Conservation (phyloP, 169 alveolate species). For the Plasmodium ovale region DNA sequence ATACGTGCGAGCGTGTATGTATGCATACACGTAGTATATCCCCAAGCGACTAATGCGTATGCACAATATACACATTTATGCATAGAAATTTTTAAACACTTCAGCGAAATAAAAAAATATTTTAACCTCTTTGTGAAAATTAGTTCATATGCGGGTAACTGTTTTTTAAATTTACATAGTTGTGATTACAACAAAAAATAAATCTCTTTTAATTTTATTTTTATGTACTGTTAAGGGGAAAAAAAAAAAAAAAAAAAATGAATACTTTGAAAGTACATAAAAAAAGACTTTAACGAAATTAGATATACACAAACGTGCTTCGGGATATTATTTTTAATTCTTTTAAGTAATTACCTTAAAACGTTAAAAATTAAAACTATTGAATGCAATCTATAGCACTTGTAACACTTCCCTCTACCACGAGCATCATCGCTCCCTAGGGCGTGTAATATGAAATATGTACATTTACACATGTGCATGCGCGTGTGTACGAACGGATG, state of each 20-base stretch:
- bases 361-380: not conserved
- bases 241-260: conserved; percentile 12
- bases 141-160: not conserved
- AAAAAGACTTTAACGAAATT: conserved; percentile 20
- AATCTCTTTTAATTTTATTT: conserved; percentile 11
- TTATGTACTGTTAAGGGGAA: not conserved
- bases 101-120: not conserved
- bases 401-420: not conserved
- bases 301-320: not conserved
- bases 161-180: conserved; percentile 18
- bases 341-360: conserved; percentile 11
- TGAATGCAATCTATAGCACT: not conserved
- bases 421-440: not conserved
- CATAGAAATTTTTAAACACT: not conserved
- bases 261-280: not conserved
- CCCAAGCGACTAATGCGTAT: too few species aligned
- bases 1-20: not conserved
- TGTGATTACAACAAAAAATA: conserved; percentile 29
- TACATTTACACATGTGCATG: conserved; percentile 11
- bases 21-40: not conserved
- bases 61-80: not conserved
- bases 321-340: conserved; percentile 14
- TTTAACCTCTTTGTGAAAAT: conserved; percentile 3
- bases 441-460: conserved; percentile 11
- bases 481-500: not conserved